Evolutionary conservation across 208 protist genomes (phyloP).

Genomic region (Leishmania tropica): DNA sequence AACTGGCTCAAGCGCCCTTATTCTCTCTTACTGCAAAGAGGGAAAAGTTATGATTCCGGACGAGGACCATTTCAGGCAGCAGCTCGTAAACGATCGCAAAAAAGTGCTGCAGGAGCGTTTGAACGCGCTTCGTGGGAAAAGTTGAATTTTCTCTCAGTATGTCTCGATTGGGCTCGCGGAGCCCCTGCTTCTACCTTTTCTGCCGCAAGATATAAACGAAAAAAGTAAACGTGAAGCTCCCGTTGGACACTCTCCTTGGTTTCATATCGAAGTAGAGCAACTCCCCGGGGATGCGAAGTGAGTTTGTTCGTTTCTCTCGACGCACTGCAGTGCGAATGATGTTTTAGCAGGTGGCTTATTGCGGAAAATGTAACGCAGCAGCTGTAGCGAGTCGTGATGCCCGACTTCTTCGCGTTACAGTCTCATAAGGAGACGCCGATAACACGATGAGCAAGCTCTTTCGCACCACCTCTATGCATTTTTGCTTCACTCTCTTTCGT

Average conservation of each 20-base stretch:
- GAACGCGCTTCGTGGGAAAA: slow-evolving; percentile 12
- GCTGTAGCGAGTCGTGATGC: background rate
- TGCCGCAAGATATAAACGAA: background rate
- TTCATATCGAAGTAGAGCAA: background rate
- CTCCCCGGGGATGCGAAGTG: too few species aligned
- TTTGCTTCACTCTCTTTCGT: slow-evolving; percentile 11
- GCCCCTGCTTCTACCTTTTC: background rate
- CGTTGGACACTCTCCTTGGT: background rate
- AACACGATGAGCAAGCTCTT: background rate
- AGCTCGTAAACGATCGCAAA: slow-evolving; percentile 41
- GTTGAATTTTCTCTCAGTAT: background rate
- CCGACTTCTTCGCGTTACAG: too few species aligned
- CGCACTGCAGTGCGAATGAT: background rate
- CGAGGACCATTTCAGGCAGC: slow-evolving; percentile 53
- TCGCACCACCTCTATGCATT: background rate
- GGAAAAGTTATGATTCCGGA: slow-evolving; percentile 45
- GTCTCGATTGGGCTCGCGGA: background rate
- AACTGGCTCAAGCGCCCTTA: background rate
- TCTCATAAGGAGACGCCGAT: background rate
- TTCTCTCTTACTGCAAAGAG: slow-evolving; percentile 29
- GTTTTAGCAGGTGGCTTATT: background rate
- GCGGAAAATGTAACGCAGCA: background rate
- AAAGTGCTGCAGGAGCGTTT: slow-evolving; percentile 43
- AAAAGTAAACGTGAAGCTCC: background rate
- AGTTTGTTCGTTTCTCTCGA: background rate